A percentile compares a stretch with the other conserved stretches of the same genome.
These are phyloP conservation scores for Chondrus crispus DNA, from an alignment of 23 red algal species.

Conservation along the genomic window DNA sequence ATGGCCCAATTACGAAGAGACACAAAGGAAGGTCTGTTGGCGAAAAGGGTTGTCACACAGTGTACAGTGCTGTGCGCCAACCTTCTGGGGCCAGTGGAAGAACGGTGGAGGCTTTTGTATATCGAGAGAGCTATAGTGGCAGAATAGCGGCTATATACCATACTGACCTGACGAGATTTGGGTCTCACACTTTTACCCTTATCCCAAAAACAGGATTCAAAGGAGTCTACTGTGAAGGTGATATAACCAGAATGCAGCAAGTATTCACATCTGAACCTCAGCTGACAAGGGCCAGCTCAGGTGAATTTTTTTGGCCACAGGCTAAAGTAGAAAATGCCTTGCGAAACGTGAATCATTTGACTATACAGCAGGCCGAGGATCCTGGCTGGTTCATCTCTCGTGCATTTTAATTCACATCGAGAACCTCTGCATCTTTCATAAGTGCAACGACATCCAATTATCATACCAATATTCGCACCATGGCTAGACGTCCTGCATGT, in stretches of 20 bases:
- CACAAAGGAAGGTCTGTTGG: constrained; percentile 4
- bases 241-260: not conserved
- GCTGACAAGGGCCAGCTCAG: not conserved
- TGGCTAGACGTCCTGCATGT: not conserved
- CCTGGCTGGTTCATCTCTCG: not conserved
- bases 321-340: not conserved
- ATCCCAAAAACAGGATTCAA: not conserved
- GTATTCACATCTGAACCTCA: not conserved
- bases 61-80: not conserved
- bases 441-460: not conserved
- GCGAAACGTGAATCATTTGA: not conserved
- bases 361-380: constrained; percentile 17
- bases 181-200: not conserved
- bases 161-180: not conserved
- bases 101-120: not conserved
- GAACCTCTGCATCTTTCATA: not conserved
- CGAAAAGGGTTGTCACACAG: not conserved
- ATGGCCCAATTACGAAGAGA: not conserved
- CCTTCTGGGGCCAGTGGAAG: not conserved
- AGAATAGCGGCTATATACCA: constrained; percentile 2
- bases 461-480: not conserved
- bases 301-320: not conserved
- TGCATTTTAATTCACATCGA: constrained; percentile 27
- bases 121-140: not conserved
- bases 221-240: not conserved